Evolutionary conservation across 306 rosid genomes (phyloP), one percentile per base, ranked within the genome.

Genomic region (Benincasa hispida): DNA sequence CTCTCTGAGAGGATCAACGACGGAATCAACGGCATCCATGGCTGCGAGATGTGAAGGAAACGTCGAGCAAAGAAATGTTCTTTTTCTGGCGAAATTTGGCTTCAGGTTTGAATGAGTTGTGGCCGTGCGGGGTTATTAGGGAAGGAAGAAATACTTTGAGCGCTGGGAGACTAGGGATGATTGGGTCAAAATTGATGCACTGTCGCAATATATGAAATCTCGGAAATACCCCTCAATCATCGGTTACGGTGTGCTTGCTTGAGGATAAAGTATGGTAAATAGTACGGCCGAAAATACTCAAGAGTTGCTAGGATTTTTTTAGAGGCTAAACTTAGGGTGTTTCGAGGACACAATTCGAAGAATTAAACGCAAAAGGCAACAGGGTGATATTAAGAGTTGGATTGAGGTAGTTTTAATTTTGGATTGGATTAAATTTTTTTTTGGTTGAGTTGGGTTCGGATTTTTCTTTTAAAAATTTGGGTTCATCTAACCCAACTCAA

Each of bases 1-100:
- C 56, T 86, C 89, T 82, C 89, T 82, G 77, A 81, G 89, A 17
- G 89, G 89, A 81, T 86, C 87, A 53, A 86, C 72, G 13, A 84
- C 89, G 0, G 86, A 84, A 37, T 83, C 89, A 17, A 84, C 76
- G 80, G 89, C 89, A 27, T 86, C 89, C 89, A 86, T 86, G 34
- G 14, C 67, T 39, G 27, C 9, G 24, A 45, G 50, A n/a, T 27
- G 14, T 6, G 22, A 61, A 61, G 58, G n/a, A 1, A 76, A 47
- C 13, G 58, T 70, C 76, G 17, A 47, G 10, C 47, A 70, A 27
- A 3, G 41, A 27, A 28, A 19, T 72, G 59, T 35, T 35, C n/a
- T 27, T 18, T 48, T 27, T 10, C 0, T n/a, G n/a, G 60, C 35
- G 57, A 41, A 27, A 25, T 72, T 72, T 27, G 76, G 59, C 15